A percentile compares a stretch with the other conserved stretches of the same genome.
Conservation (phyloP, 306 rosid genomes). For the Inga oerstediana region DNA sequence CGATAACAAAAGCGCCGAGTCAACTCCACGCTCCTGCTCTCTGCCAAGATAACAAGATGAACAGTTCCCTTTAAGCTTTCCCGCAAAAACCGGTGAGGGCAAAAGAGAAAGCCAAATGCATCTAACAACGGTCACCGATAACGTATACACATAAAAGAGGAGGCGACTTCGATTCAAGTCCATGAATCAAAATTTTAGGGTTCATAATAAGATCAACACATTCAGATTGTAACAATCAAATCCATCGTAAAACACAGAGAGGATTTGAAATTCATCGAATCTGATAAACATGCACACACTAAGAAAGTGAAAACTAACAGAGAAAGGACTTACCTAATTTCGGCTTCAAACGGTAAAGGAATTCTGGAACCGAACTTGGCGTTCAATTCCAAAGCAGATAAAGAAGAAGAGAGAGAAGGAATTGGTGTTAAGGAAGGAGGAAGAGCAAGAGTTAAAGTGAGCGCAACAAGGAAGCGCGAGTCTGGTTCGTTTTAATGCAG, state of each 20-base stretch:
- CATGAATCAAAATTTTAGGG: neutral
- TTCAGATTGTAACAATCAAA: neutral
- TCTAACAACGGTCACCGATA: neutral
- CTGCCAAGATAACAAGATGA: neutral
- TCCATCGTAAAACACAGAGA: neutral
- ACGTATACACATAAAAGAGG: neutral
- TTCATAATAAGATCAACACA: neutral
- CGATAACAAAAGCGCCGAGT: neutral
- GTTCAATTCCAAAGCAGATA: neutral
- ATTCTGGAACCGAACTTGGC: neutral
- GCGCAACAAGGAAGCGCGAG: neutral
- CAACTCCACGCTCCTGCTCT: neutral
- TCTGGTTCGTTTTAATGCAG: slow-evolving; percentile 2
- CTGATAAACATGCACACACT: neutral
- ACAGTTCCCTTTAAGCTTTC: neutral
- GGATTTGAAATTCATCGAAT: neutral
- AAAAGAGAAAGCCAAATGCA: neutral
- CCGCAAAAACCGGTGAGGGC: neutral
- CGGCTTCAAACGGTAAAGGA: neutral
- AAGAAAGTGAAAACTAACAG: neutral
- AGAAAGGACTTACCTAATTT: neutral
- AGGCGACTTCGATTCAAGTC: neutral
- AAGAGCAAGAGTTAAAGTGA: slow-evolving; percentile 6
- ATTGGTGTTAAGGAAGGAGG: neutral
- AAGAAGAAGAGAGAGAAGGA: neutral